phyloP scores from a whole-genome alignment of 352 stramenopile species.

The Phytophthora melonis region DNA sequence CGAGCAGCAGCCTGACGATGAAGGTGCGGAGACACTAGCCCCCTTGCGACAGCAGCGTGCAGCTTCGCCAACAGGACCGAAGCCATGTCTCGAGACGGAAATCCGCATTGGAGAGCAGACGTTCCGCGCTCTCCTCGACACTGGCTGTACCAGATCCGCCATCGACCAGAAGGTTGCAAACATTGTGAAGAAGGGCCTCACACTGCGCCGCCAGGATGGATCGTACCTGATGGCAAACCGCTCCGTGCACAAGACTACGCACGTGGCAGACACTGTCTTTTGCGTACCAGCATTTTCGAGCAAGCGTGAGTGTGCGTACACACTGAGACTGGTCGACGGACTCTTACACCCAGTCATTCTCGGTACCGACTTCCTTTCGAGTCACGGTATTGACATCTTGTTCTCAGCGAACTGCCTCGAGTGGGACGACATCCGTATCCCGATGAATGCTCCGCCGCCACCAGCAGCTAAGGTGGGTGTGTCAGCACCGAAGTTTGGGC shows the following conservation, averaged over 20 bases:
- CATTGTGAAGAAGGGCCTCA: not conserved
- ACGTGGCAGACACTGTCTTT: not conserved
- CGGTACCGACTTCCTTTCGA: not conserved
- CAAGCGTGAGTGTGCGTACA: not conserved
- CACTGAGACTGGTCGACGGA: not conserved
- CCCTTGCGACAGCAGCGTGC: not conserved
- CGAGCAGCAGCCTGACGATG: not conserved
- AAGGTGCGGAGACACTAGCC: not conserved
- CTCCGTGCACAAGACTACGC: not conserved
- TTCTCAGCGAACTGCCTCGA: not conserved
- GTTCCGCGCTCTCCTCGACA: not conserved
- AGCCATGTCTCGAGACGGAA: conserved; percentile 1
- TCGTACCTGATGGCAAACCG: not conserved
- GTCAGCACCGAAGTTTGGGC: not conserved
- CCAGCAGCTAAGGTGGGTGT: not conserved
- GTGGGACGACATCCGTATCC: not conserved
- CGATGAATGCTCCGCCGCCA: not conserved
- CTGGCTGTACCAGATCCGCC: not conserved
- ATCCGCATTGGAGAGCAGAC: not conserved
- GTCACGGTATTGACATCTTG: not conserved
- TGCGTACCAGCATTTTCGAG: not conserved
- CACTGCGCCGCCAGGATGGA: not conserved
- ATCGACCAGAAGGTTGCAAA: not conserved
- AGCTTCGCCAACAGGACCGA: not conserved
- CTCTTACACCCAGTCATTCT: not conserved